phyloP scores from a whole-genome alignment of 441 rosid species.

The Monsonia emarginata region DNA sequence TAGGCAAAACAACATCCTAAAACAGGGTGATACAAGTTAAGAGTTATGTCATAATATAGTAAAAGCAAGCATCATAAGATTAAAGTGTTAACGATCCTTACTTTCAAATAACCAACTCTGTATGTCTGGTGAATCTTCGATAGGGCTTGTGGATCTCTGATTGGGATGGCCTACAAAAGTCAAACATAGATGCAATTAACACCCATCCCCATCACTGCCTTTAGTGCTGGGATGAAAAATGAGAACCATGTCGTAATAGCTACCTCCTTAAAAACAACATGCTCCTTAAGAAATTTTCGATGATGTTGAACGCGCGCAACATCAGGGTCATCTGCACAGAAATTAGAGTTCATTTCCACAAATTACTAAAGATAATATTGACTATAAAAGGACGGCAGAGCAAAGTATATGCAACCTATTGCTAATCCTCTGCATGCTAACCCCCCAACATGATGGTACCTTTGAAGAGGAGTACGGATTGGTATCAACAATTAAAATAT shows the following conservation, averaged over 20 bases:
- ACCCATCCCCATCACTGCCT: neutral
- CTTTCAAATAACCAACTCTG: conserved; percentile 94
- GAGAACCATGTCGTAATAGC: neutral
- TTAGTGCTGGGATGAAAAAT: neutral
- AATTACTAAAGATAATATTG: neutral
- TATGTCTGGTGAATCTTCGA: conserved; percentile 97
- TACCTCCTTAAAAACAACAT: conserved; percentile 36
- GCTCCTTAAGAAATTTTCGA: conserved; percentile 80
- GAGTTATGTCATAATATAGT: conserved; percentile 18
- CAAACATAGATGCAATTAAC: conserved; percentile 16
- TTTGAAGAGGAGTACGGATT: neutral
- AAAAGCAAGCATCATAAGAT: neutral
- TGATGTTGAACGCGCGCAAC: conserved; percentile 54
- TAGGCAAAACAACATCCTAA: conserved; percentile 94
- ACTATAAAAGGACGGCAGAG: neutral
- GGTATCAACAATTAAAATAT: neutral
- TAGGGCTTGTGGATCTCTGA: conserved; percentile 64
- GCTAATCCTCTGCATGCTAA: neutral
- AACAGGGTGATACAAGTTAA: conserved; percentile 24
- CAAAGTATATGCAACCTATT: neutral
- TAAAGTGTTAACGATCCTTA: conserved; percentile 23
- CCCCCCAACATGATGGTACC: neutral
- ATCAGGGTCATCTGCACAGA: conserved; percentile 77
- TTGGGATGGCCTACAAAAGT: conserved; percentile 67
- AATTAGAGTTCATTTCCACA: neutral